A percentile compares a stretch with the other conserved stretches of the same genome.
phyloP scores from a whole-genome alignment of 2,329 filamentous ascomycete genomes.

The Fusarium cyanostomum region DNA sequence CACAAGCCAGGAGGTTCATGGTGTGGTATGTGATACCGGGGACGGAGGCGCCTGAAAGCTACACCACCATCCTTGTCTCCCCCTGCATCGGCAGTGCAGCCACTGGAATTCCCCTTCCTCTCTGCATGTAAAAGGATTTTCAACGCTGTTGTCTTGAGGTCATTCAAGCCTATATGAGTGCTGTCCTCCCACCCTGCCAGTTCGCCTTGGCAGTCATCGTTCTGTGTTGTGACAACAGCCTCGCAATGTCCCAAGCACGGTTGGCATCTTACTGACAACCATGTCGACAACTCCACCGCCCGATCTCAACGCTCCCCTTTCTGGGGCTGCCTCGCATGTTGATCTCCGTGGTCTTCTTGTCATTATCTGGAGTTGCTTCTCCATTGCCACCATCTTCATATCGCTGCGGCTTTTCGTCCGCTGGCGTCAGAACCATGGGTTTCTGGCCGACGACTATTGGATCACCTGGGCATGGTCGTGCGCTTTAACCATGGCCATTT shows the following conservation, averaged over 20 bases:
- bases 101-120: too few species aligned
- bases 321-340: constrained; percentile 8
- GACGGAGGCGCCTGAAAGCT: too few species aligned
- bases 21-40: too few species aligned
- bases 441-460: constrained; percentile 26
- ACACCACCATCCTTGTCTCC: too few species aligned
- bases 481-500: constrained; percentile 17
- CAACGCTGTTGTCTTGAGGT: background rate
- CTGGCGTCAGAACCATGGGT: constrained; percentile 17
- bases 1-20: too few species aligned
- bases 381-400: constrained; percentile 10
- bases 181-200: background rate
- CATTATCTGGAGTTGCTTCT: constrained; percentile 22
- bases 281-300: constrained; percentile 11
- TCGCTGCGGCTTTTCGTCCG: constrained; percentile 3
- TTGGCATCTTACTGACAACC: background rate
- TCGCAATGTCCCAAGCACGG: background rate
- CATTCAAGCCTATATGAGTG: background rate
- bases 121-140: too few species aligned
- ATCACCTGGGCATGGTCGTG: constrained; percentile 20
- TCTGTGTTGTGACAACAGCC: background rate
- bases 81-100: too few species aligned
- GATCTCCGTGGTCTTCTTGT: constrained; percentile 1
- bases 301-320: constrained; percentile 13
- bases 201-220: background rate